Conservation (phyloP, 345 rosid genomes). For the Reutealis trisperma region DNA sequence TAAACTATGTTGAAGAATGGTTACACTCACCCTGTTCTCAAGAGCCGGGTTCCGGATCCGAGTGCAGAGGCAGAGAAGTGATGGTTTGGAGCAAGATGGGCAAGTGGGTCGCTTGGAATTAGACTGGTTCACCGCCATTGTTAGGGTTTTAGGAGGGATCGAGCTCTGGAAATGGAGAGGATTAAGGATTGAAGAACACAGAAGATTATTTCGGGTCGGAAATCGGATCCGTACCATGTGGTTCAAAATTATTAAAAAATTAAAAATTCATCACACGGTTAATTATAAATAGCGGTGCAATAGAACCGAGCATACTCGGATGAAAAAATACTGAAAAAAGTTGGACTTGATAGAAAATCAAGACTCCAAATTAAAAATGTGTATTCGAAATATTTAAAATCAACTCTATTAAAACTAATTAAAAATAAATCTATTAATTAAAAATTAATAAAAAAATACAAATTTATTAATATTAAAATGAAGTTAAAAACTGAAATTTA, state of each 20-base stretch:
- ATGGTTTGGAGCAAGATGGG: conserved; percentile 65
- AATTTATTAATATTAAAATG: too few species aligned
- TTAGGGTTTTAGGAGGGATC: conserved; percentile 30
- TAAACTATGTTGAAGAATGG: conserved; percentile 76
- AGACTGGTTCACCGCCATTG: conserved; percentile 44
- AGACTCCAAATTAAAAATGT: too few species aligned
- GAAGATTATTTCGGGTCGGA: conserved; percentile 6
- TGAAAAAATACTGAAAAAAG: too few species aligned
- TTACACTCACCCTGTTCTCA: conserved; percentile 65
- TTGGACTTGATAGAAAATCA: too few species aligned
- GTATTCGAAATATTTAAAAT: too few species aligned
- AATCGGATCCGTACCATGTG: conserved; percentile 31
- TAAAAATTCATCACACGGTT: too few species aligned
- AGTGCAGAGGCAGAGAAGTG: conserved; percentile 62
- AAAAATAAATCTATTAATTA: too few species aligned
- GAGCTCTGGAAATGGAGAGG: not conserved
- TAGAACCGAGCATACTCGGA: too few species aligned
- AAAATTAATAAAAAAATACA: too few species aligned
- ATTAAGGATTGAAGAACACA: conserved; percentile 10
- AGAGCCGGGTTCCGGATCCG: conserved; percentile 48
- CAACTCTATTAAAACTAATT: too few species aligned
- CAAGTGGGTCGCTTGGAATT: conserved; percentile 64
- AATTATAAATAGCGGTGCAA: too few species aligned
- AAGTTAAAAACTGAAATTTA: too few species aligned
- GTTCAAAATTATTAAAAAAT: not conserved